Percentiles rank a stretch among this genome's conserved stretches.
These are phyloP conservation scores for Podospora bellae-mahoneyi DNA, from an alignment of 495 filamentous ascomycete genomes.

Conservation along the genomic window DNA sequence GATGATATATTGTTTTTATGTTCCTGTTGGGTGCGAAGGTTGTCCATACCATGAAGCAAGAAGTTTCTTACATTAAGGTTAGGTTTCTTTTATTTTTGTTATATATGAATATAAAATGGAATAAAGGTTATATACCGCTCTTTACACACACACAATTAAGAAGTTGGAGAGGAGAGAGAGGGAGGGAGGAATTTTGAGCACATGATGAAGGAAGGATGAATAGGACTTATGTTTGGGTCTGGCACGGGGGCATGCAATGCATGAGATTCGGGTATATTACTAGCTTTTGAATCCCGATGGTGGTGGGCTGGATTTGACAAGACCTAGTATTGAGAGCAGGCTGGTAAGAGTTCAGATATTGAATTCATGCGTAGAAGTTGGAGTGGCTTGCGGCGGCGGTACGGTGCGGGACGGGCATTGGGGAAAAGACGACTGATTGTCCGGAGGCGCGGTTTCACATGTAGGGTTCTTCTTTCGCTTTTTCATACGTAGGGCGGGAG, in stretches of 20 bases:
- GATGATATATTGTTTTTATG: not conserved
- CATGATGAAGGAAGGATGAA: not conserved
- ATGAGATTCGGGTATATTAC: not conserved
- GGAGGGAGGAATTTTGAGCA: not conserved
- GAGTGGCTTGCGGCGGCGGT: not conserved
- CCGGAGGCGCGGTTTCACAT: not conserved
- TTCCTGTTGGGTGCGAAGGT: not conserved
- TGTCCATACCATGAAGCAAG: not conserved
- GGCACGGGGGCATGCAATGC: not conserved
- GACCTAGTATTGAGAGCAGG: too few species aligned
- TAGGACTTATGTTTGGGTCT: not conserved
- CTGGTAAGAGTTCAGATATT: not conserved
- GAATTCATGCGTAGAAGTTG: not conserved
- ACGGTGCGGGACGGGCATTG: not conserved
- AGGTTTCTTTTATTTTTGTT: not conserved
- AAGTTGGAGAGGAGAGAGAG: not conserved
- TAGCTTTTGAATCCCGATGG: not conserved
- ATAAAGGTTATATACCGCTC: not conserved
- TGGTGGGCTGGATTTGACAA: not conserved
- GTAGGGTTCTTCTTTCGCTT: not conserved
- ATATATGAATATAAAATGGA: conserved; percentile 4
- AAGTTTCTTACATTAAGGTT: not conserved
- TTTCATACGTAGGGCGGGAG: not conserved
- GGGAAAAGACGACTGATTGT: not conserved
- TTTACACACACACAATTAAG: not conserved